Percentiles rank a stretch among this genome's conserved stretches.
Evolutionary conservation across 257 asterid species (phyloP).

Genomic region (Nicotiana tabacum): DNA sequence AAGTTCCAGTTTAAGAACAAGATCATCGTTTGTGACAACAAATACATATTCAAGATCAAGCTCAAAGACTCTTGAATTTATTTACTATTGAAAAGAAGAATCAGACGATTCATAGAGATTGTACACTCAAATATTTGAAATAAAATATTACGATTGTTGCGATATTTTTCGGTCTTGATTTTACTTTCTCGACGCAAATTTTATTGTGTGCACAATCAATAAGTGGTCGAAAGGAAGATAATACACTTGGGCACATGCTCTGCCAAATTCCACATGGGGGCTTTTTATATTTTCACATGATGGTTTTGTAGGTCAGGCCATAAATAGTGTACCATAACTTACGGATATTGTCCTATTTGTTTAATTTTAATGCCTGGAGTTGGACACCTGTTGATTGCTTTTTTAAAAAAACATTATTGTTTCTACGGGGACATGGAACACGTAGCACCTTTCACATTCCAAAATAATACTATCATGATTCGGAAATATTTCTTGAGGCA

Average conservation of each 20-base stretch:
- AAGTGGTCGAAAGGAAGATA: background rate
- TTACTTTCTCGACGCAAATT: no score
- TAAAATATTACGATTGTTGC: no score
- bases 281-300: background rate
- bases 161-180: no score
- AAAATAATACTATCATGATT: background rate
- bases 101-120: no score
- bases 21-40: no score
- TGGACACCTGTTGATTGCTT: background rate
- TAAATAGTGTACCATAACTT: background rate
- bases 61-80: no score
- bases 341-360: background rate
- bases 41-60: no score
- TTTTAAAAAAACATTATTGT: background rate
- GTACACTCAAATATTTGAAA: no score
- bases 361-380: background rate
- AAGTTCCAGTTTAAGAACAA: no score
- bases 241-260: background rate
- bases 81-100: no score
- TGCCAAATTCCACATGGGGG: slow-evolving; percentile 10
- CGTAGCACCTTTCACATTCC: background rate
- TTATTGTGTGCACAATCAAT: no score
- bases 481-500: background rate
- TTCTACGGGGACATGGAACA: background rate
- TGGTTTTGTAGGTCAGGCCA: background rate